These are phyloP conservation scores for Elsinoe ampelina DNA, from an alignment of 2,329 filamentous ascomycete genomes.

Conservation along the genomic window DNA sequence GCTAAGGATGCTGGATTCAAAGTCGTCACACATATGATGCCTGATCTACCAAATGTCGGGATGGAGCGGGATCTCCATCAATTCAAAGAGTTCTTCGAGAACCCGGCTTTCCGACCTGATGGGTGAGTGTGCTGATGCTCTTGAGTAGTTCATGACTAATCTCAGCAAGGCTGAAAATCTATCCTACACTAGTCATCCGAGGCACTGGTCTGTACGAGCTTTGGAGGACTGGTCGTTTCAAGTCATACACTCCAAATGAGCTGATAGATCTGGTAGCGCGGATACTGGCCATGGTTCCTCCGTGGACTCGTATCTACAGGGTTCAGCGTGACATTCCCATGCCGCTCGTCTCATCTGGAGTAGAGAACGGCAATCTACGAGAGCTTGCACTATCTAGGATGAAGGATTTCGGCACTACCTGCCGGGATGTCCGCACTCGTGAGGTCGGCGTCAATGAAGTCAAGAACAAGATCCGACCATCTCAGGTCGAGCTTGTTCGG, in stretches of 20 bases:
- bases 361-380: conserved; percentile 93
- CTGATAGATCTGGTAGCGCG: conserved; percentile 91
- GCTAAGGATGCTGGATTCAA: conserved; percentile 98
- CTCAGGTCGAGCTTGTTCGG: conserved; percentile 88
- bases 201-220: conserved; percentile 94
- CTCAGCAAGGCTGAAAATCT: conserved; percentile 63
- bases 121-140: conserved; percentile 35
- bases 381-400: conserved; percentile 92
- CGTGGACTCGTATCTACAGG: conserved; percentile 97
- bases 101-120: conserved; percentile 89
- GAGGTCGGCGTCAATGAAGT: conserved; percentile 99
- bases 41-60: conserved; percentile 91
- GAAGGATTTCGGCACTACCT: conserved; percentile 98
- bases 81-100: conserved; percentile 96
- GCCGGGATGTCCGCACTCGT: conserved; percentile 88
- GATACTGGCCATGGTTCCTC: conserved; percentile 89
- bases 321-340: conserved; percentile 99
- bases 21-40: conserved; percentile 99
- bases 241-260: conserved; percentile 97
- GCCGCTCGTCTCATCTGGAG: conserved; percentile 95
- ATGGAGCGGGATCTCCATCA: conserved; percentile 97
- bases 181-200: conserved; percentile 92
- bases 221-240: conserved; percentile 93
- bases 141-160: no score
- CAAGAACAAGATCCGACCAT: conserved; percentile 95